phyloP scores from a whole-genome alignment of 202 grass and related monocot species.

The Carex sylvatica region DNA sequence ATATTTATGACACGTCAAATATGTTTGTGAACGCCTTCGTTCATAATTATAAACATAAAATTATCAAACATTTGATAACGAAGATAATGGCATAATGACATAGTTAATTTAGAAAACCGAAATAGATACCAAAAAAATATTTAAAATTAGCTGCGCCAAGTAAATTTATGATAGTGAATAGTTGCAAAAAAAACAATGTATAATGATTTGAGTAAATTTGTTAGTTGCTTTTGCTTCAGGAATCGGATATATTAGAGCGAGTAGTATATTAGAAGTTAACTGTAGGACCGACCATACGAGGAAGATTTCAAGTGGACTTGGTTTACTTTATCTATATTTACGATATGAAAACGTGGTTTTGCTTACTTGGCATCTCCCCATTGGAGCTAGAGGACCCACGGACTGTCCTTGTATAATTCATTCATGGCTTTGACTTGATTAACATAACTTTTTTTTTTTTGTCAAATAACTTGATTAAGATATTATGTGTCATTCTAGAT shows the following conservation, averaged over 20 bases:
- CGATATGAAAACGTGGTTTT: conserved; percentile 5
- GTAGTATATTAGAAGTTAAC: neutral
- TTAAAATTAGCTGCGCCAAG: neutral
- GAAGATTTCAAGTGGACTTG: neutral
- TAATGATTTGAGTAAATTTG: neutral
- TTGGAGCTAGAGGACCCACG: neutral
- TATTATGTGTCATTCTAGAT: neutral
- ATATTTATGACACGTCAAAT: neutral
- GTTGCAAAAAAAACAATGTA: neutral
- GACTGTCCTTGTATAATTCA: neutral
- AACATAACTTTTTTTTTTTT: neutral
- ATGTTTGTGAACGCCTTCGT: neutral
- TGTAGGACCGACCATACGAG: neutral
- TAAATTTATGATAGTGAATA: neutral
- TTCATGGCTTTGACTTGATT: neutral
- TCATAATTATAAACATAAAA: neutral
- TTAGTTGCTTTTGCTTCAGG: neutral
- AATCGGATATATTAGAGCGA: neutral
- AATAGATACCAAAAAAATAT: neutral
- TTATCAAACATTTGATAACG: neutral
- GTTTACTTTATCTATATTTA: neutral
- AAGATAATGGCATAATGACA: neutral
- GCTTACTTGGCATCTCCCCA: conserved; percentile 7
- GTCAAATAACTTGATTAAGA: too few species aligned
- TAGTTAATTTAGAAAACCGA: neutral